Evolutionary conservation across 2,329 filamentous ascomycete species (phyloP).

Genomic region (Penicillium crustosum): DNA sequence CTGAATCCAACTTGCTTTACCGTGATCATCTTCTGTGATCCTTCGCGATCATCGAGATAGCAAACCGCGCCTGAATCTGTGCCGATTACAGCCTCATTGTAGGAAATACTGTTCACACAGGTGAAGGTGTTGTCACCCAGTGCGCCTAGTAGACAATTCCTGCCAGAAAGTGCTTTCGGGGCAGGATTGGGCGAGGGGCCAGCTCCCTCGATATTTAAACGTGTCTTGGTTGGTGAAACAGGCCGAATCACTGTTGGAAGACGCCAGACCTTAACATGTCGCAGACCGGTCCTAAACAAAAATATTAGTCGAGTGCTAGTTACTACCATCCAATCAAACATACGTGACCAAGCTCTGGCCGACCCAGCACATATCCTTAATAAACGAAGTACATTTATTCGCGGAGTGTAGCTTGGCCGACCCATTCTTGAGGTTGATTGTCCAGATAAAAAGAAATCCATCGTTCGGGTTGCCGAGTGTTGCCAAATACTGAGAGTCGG

Average conservation of each 20-base stretch:
- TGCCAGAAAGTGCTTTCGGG: conserved; percentile 73
- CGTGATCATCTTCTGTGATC: conserved; percentile 68
- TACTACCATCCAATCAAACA: conserved; percentile 22
- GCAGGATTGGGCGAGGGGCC: conserved; percentile 42
- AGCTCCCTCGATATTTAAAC: conserved; percentile 46
- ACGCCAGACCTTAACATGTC: conserved; percentile 92
- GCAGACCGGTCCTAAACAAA: conserved; percentile 65
- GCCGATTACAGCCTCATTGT: conserved; percentile 75
- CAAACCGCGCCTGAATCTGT: conserved; percentile 90
- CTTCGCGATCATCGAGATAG: conserved; percentile 73
- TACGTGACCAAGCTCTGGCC: conserved; percentile 76
- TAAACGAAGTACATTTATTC: conserved; percentile 88
- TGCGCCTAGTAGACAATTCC: conserved; percentile 81
- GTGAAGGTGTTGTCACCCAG: conserved; percentile 83
- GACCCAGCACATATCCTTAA: conserved; percentile 88
- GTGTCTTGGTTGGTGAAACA: conserved; percentile 64
- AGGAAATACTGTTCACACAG: conserved; percentile 69
- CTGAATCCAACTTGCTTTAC: conserved; percentile 66
- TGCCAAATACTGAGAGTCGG: conserved; percentile 80
- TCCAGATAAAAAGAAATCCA: conserved; percentile 91
- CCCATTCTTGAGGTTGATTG: conserved; percentile 77
- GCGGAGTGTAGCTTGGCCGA: conserved; percentile 75
- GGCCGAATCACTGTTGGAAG: conserved; percentile 63
- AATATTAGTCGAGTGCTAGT: conserved; percentile 12
- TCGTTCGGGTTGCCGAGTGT: conserved; percentile 88